Base-by-base conservation (phyloP, 805 yeast species). In the Saccharomycopsis olivae region DNA sequence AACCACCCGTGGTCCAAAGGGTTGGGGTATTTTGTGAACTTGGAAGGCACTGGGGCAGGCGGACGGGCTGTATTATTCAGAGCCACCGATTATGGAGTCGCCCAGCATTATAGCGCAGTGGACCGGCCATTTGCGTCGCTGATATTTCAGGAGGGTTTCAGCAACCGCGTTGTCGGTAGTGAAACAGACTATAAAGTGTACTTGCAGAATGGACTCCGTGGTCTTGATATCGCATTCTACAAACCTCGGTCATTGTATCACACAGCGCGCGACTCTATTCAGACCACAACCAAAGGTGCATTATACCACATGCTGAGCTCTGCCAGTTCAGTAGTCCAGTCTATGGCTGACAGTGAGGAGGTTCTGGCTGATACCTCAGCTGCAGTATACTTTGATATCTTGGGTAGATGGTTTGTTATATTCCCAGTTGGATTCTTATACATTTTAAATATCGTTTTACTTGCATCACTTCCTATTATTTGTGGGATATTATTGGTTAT, bases 41-140 rank as follows among this genome's bases (percentile, higher is more conserved):
- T 87, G 47, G 96, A 87, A 62, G 96, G 96, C 14, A 84, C 95
- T 0, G 96, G 96, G 2, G 81, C 92, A 1, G 95, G 95, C 19
- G 88, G 92, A 3, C 74, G 80, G 49, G 83, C 95, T 1, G 66
- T 84, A 16, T 60, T 87, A 36, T 86, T 88, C 56, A 70, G 96
- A 57, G 77, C 87, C n/a, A 75, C 94, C 0, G 94, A 86, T 53
- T 68, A 68, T 46, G 83, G 82, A 1, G 73, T 85, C 10, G 74
- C 81, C 1, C 69, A 71, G 44, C 69, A 73, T 48, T 73, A 65
- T 44, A 69, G 71, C 47, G 56, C 65, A 17, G 65, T 66, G 3
- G 64, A 50, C 3, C 51, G 64, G 34, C 95, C 95, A 0, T 85
- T 75, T 61, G 95, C 82, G 3, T 73, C 75, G 40, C 84, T 95